Evolutionary conservation across 257 asterid species (phyloP), one percentile per base, ranked within the genome.

Genomic region (Capsicum baccatum): DNA sequence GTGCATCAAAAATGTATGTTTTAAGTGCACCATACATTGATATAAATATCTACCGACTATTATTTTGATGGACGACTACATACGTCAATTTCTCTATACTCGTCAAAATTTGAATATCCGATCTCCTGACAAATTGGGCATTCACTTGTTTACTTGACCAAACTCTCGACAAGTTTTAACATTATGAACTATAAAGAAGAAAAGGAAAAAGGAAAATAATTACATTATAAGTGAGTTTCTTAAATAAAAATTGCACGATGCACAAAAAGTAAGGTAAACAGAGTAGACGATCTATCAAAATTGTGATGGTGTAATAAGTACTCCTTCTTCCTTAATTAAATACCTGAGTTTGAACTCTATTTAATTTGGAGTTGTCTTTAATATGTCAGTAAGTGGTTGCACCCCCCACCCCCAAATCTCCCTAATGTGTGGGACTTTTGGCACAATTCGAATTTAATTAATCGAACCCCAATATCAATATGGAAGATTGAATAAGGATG

Each of bases 401-500:
- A 1, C 48, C 2, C 15, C 10, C 10, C 8, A 0, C 33, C 1
- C 4, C 71, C 15, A 2, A 42, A 26, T 2, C 37, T 62, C 16
- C 8, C 37, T 21, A 9, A 62, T 62, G 44, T 39, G 44, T 39
- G 44, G 44, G 0, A 39, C 44, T 39, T 39, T 4, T 4, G 44
- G 44, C 44, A 4, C 44, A 39, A 33, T 1, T 66, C 9, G 4
- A 33, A 66, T 56, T 56, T 14, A 56, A 56, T 6, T 56, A 14
- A 14, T 55, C 2, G 11, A 5, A 1, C 6, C 7, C 2, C 17
- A 55, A 5, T 66, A 35, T 0, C 3, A 4, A 33, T 7, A 66
- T 0, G 0, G 0, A 3, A 33, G n/a, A 66, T 0, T 0, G 2
- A 0, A 21, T 44, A 9, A 39, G 44, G 44, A 39, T 39, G 5